These are phyloP conservation scores for Ricinus communis DNA, from an alignment of 345 rosid genomes.

Conservation along the genomic window DNA sequence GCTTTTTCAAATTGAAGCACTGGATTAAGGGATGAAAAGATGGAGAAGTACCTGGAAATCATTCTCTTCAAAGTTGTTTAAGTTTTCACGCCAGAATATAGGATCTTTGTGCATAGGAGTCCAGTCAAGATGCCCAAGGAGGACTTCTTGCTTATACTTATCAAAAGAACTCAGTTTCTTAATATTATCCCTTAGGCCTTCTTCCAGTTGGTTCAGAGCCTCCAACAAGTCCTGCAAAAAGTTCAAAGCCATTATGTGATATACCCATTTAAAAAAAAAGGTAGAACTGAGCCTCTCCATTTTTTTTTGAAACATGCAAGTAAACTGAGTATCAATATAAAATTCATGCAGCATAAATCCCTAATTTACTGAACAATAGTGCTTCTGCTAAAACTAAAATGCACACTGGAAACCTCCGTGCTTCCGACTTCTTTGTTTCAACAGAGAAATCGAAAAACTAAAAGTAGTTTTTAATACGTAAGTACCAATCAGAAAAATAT, in stretches of 20 bases:
- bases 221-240: conserved; percentile 77
- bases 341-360: neutral
- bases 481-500: too few species aligned
- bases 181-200: conserved; percentile 75
- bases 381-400: neutral
- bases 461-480: too few species aligned
- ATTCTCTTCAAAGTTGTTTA: conserved; percentile 78
- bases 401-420: neutral
- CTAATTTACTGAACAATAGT: neutral
- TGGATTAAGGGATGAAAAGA: neutral
- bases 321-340: neutral
- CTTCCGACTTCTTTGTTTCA: neutral
- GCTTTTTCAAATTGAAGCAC: neutral
- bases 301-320: neutral
- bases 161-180: conserved; percentile 90
- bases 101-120: conserved; percentile 97
- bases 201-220: conserved; percentile 78
- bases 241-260: neutral
- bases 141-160: conserved; percentile 94
- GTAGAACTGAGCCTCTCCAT: neutral
- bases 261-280: neutral
- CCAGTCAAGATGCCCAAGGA: conserved; percentile 97
- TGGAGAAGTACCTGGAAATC: conserved; percentile 75
- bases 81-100: conserved; percentile 89
- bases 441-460: too few species aligned